phyloP scores from a whole-genome alignment of 2,329 filamentous ascomycete species.

The Cordyceps cateniannulata region DNA sequence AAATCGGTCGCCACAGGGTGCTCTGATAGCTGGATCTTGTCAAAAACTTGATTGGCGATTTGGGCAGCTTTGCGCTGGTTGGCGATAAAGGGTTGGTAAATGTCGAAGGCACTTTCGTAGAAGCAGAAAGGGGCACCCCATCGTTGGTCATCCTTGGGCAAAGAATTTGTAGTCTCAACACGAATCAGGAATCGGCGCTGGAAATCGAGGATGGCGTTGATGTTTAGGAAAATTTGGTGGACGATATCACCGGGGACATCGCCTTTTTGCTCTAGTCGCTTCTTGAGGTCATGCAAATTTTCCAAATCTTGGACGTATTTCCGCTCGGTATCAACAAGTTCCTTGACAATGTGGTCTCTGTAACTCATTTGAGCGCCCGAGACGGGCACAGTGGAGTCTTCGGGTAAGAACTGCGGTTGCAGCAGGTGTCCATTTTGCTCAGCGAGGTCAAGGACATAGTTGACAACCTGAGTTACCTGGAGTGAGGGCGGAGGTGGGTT shows the following conservation, averaged over 20 bases:
- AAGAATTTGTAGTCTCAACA: slow-evolving; percentile 89
- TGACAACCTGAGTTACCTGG: slow-evolving; percentile 82
- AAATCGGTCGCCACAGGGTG: slow-evolving; percentile 79
- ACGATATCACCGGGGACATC: slow-evolving; percentile 83
- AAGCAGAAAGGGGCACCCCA: slow-evolving; percentile 90
- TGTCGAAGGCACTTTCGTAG: slow-evolving; percentile 81
- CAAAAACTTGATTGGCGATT: slow-evolving; percentile 77
- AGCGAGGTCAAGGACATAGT: slow-evolving; percentile 81
- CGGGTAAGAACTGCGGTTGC: slow-evolving; percentile 51
- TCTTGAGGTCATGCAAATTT: slow-evolving; percentile 87
- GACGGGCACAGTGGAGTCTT: slow-evolving; percentile 36
- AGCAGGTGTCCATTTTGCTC: slow-evolving; percentile 69
- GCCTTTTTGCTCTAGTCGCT: slow-evolving; percentile 78
- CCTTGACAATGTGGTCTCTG: slow-evolving; percentile 81
- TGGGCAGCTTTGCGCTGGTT: slow-evolving; percentile 89
- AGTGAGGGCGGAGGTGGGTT: not conserved
- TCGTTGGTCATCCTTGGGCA: slow-evolving; percentile 68
- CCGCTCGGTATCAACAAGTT: slow-evolving; percentile 89
- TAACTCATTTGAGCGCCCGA: slow-evolving; percentile 64
- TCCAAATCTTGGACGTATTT: slow-evolving; percentile 98
- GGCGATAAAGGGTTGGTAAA: slow-evolving; percentile 95
- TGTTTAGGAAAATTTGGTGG: slow-evolving; percentile 93
- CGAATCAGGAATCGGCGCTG: slow-evolving; percentile 92
- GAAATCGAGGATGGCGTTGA: slow-evolving; percentile 91
- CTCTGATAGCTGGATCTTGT: slow-evolving; percentile 72